Conservation (phyloP, 192 early-diverging fungal species). For the Linnemannia hyalina region DNA sequence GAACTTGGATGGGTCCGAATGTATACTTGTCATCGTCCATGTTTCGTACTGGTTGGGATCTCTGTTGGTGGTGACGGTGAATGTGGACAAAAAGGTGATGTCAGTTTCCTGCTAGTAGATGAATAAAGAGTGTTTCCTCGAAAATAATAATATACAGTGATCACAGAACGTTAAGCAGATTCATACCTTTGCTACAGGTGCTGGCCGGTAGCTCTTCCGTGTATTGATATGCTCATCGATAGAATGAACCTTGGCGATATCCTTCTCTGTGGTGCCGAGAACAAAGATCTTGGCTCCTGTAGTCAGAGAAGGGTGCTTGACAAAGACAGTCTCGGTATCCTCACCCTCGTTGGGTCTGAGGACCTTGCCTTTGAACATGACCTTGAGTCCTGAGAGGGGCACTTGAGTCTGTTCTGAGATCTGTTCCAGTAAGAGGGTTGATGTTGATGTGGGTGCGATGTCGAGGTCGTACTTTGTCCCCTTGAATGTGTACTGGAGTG, state of each 20-base stretch:
- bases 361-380: conserved; percentile 38
- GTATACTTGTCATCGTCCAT: conserved; percentile 63
- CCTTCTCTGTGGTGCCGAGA: conserved; percentile 38
- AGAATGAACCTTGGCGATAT: conserved; percentile 47
- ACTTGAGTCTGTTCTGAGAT: conserved; percentile 34
- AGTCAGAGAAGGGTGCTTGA: conserved; percentile 19
- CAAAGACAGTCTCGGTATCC: conserved; percentile 1
- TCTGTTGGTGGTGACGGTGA: not conserved
- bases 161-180: too few relatives aligned
- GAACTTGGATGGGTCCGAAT: conserved; percentile 68
- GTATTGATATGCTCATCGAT: conserved; percentile 41
- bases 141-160: not conserved
- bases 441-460: not conserved
- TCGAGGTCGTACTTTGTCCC: conserved; percentile 20
- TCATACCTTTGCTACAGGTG: conserved; percentile 37
- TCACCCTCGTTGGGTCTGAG: conserved; percentile 2
- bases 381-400: conserved; percentile 32
- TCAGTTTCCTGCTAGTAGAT: not conserved
- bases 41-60: conserved; percentile 31
- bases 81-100: not conserved
- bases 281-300: conserved; percentile 39
- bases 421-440: not conserved
- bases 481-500: conserved; percentile 45
- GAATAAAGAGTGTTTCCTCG: not conserved
- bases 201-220: conserved; percentile 29